Conservation (phyloP, 106 monocot genomes). For the Phalaenopsis aphrodite region DNA sequence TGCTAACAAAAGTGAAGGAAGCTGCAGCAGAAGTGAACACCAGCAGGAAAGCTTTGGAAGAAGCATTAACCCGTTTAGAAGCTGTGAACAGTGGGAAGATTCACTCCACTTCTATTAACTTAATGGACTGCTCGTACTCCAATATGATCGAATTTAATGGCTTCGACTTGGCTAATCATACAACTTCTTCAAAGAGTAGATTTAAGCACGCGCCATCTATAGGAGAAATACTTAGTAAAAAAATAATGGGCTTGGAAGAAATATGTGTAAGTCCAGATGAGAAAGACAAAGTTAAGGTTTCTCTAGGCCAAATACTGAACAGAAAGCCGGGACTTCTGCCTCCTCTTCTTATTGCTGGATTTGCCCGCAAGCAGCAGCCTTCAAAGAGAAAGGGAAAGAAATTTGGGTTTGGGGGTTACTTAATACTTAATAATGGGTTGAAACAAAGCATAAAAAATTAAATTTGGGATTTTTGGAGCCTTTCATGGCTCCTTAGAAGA, state of each 20-base stretch:
- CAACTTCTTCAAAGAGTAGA: conserved; percentile 7
- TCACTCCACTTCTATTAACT: conserved; percentile 31
- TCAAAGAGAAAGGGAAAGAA: conserved; percentile 47
- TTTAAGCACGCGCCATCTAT: conserved; percentile 44
- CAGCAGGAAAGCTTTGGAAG: conserved; percentile 42
- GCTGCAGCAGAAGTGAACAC: conserved; percentile 38
- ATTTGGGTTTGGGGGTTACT: conserved; percentile 25
- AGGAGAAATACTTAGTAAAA: conserved; percentile 76
- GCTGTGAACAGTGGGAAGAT: conserved; percentile 49
- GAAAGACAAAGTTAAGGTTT: conserved; percentile 31
- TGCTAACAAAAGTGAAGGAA: conserved; percentile 46
- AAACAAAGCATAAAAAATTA: too few species aligned
- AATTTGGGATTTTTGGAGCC: too few species aligned
- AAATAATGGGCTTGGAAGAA: conserved; percentile 36
- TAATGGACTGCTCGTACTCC: conserved; percentile 42
- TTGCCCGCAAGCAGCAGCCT: conserved; percentile 22
- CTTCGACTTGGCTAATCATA: conserved; percentile 14
- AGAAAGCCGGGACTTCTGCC: conserved; percentile 27
- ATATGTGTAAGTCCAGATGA: conserved; percentile 8
- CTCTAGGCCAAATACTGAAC: conserved; percentile 63
- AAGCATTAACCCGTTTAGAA: conserved; percentile 57
- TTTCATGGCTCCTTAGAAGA: too few species aligned
- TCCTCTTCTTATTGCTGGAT: conserved; percentile 3
- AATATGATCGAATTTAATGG: conserved; percentile 35
- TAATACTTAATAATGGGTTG: too few species aligned